Percentiles rank a stretch among this genome's conserved stretches.
Evolutionary conservation across 1,284 basidiomycete species (phyloP).

Genomic region (Tilletiopsis washingtonensis): DNA sequence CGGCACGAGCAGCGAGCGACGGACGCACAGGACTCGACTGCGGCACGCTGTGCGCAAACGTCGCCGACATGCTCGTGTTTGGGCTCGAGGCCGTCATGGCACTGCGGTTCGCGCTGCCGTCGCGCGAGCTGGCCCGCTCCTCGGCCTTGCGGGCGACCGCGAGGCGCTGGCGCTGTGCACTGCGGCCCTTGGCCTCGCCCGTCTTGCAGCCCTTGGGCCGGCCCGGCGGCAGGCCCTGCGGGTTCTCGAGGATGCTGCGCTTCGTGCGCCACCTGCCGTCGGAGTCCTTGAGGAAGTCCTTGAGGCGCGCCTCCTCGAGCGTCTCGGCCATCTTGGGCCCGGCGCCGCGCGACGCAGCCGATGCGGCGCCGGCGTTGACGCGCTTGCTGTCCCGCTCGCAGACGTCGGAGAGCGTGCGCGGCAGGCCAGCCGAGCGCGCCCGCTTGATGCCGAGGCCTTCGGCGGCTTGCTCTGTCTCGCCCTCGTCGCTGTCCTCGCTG

Average conservation of each 20-base stretch:
- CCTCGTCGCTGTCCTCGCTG: background rate
- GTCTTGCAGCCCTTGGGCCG: conserved; percentile 22
- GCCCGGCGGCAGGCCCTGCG: conserved; percentile 18
- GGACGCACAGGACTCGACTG: conserved; percentile 27
- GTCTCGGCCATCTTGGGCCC: conserved; percentile 9
- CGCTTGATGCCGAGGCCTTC: background rate
- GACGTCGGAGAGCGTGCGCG: conserved; percentile 22
- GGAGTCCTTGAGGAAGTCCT: conserved; percentile 17
- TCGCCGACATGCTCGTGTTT: conserved; percentile 4
- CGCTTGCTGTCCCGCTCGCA: conserved; percentile 19
- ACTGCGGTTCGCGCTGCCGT: background rate
- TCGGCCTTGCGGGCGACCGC: background rate
- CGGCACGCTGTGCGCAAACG: conserved; percentile 11
- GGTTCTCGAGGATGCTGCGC: conserved; percentile 30
- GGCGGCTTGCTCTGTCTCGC: background rate
- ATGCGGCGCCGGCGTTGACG: conserved; percentile 10
- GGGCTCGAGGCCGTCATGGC: background rate
- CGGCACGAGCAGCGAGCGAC: conserved; percentile 11
- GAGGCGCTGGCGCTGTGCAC: background rate
- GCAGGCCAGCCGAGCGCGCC: conserved; percentile 9
- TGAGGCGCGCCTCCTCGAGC: conserved; percentile 8
- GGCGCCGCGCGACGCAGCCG: background rate
- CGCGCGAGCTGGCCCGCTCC: background rate
- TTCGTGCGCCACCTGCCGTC: conserved; percentile 26
- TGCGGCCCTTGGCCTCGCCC: conserved; percentile 3